Conservation (phyloP, 345 rosid species). For the Firmiana major region DNA sequence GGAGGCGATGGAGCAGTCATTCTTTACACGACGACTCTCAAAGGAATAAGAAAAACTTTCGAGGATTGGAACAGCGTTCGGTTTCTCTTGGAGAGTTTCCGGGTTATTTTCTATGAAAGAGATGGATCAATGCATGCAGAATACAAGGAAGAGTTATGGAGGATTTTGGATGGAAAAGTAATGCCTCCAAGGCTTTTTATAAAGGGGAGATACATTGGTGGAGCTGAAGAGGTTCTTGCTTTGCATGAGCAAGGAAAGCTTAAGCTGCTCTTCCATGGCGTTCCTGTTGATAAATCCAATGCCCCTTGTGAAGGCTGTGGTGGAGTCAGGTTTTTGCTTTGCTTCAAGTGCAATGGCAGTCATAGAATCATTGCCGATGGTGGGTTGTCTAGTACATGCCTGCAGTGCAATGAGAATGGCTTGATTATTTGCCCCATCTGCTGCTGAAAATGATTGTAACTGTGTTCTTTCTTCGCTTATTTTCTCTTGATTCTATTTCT, state of each 20-base stretch:
- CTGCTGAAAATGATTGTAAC: slow-evolving; percentile 23
- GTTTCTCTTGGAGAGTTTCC: slow-evolving; percentile 65
- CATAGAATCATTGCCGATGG: slow-evolving; percentile 35
- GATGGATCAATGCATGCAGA: slow-evolving; percentile 75
- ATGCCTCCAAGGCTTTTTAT: slow-evolving; percentile 79
- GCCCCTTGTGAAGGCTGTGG: slow-evolving; percentile 45
- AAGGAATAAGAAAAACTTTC: slow-evolving; percentile 85
- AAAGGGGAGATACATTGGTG: slow-evolving; percentile 75
- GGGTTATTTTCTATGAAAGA: slow-evolving; percentile 54
- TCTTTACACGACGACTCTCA: slow-evolving; percentile 70
- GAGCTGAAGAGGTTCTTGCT: slow-evolving; percentile 63
- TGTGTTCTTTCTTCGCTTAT: background rate
- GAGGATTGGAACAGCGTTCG: slow-evolving; percentile 70
- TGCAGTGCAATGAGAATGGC: slow-evolving; percentile 82
- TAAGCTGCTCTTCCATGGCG: slow-evolving; percentile 47
- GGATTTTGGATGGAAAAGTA: slow-evolving; percentile 38
- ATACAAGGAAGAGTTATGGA: slow-evolving; percentile 70
- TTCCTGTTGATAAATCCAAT: slow-evolving; percentile 35
- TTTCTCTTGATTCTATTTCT: background rate
- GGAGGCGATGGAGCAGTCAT: slow-evolving; percentile 63
- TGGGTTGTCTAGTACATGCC: slow-evolving; percentile 43
- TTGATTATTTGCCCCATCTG: slow-evolving; percentile 61
- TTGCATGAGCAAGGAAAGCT: slow-evolving; percentile 80
- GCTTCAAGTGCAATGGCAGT: slow-evolving; percentile 72
- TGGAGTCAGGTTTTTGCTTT: slow-evolving; percentile 65